Evolutionary conservation across 139 green algal genomes (phyloP), one percentile per base, ranked within the genome.

Genomic region (Closterium sp.): DNA sequence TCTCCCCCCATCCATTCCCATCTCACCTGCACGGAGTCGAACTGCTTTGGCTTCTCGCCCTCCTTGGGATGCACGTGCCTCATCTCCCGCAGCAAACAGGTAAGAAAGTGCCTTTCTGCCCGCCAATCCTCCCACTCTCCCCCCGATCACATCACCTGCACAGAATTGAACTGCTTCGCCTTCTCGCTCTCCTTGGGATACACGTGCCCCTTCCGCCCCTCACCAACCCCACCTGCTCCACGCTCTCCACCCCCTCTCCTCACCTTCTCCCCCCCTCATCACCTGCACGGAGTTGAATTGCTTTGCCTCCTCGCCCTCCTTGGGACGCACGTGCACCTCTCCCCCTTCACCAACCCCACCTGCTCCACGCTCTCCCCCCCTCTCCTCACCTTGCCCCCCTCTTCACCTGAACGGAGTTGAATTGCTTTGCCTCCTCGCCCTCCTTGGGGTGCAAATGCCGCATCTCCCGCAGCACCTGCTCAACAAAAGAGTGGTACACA

Each of bases 381-480:
- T 24, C 50, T 19, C 50, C 50, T 31, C 24, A 28, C 84, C 84
- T 17, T 87, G 0, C 28, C 84, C 28, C 28, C 84, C 9, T 31
- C 2, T 27, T 87, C 85, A 87, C 85, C 85, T 31, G n/a, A 27
- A 31, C 85, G 24, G 85, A 4, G 85, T 87, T 87, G 28, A 30
- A 87, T 27, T 87, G 28, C 28, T 87, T 87, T 24, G 85, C 28
- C 28, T 87, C 85, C 28, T 87, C 85, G 85, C 28, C 85, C 28
- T 87, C 28, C 28, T 87, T 30, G 28, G 85, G 85, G 32, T 87
- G 85, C n/a, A 87, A 27, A 10, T 87, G n/a, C 28, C 85, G 17
- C 85, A 87, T 32, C 85, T 87, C 85, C 85, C 85, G n/a, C 85
- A 87, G 28, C 85, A 87, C 7, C 85, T 87, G 85, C 21, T 29